phyloP scores from a whole-genome alignment of 2,329 filamentous ascomycete genomes.

The Aspergillus ochraceus region DNA sequence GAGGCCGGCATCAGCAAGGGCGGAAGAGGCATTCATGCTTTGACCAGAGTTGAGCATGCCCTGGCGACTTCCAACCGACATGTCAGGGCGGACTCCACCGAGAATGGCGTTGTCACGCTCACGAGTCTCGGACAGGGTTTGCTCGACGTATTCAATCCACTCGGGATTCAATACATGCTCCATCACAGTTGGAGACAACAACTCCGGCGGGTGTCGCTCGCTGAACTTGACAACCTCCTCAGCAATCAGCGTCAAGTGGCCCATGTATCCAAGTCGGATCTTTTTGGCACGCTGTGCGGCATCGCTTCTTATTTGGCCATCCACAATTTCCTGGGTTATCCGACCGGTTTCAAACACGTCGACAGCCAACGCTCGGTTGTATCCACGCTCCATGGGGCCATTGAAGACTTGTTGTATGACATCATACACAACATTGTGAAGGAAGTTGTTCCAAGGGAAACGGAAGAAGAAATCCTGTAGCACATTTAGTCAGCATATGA shows the following conservation, averaged over 20 bases:
- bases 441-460: slow-evolving; percentile 99
- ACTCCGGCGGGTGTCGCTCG: slow-evolving; percentile 85
- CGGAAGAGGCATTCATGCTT: slow-evolving; percentile 62
- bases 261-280: slow-evolving; percentile 97
- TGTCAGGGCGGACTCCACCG: slow-evolving; percentile 88
- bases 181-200: slow-evolving; percentile 78
- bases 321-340: slow-evolving; percentile 87
- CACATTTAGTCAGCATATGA: not conserved
- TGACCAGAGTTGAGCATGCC: slow-evolving; percentile 62
- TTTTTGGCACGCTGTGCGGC: slow-evolving; percentile 78
- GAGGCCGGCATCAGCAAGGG: slow-evolving; percentile 77
- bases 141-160: slow-evolving; percentile 95
- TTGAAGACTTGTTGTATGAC: slow-evolving; percentile 99
- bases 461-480: slow-evolving; percentile 90
- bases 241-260: slow-evolving; percentile 91
- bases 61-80: slow-evolving; percentile 76
- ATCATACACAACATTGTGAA: slow-evolving; percentile 98
- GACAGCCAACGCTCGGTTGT: slow-evolving; percentile 84
- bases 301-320: slow-evolving; percentile 84
- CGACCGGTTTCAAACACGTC: slow-evolving; percentile 90
- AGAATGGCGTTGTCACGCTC: slow-evolving; percentile 98
- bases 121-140: slow-evolving; percentile 85
- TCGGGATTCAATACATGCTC: slow-evolving; percentile 85
- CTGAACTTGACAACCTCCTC: slow-evolving; percentile 99
- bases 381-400: slow-evolving; percentile 93